phyloP scores from a whole-genome alignment of 2,329 filamentous ascomycete species.

The Zasmidium angulare region DNA sequence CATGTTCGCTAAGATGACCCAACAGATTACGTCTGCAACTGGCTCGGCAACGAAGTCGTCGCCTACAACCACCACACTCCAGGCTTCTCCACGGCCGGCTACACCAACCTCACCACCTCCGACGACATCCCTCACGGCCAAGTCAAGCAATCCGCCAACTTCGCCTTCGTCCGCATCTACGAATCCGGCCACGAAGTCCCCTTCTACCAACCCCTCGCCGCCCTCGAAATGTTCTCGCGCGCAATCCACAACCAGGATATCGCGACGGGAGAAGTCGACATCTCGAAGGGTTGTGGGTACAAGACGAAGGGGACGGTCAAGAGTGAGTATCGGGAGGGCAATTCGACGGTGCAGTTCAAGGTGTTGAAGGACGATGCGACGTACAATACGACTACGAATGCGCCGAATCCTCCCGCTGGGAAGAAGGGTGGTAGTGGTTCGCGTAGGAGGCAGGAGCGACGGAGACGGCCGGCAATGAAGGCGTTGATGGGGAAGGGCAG shows the following conservation, averaged over 20 bases:
- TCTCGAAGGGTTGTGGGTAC: conserved; percentile 14
- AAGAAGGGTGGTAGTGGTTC: conserved; percentile 4
- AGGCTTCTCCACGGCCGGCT: conserved; percentile 48
- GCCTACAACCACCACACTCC: conserved; percentile 41
- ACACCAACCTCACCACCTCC: conserved; percentile 46
- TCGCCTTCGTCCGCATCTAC: conserved; percentile 52
- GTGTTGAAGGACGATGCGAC: conserved; percentile 44
- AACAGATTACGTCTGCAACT: conserved; percentile 48
- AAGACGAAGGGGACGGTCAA: conserved; percentile 25
- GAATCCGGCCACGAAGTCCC: conserved; percentile 52
- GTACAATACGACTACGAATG: conserved; percentile 38
- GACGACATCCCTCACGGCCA: conserved; percentile 52
- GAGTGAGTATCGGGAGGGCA: conserved; percentile 42
- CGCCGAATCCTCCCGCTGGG: conserved; percentile 14
- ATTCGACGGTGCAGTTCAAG: conserved; percentile 47
- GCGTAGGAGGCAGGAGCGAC: not conserved
- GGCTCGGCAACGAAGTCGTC: conserved; percentile 42
- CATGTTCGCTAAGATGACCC: too few relatives aligned
- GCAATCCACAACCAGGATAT: conserved; percentile 50
- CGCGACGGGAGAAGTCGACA: conserved; percentile 44
- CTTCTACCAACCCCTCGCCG: conserved; percentile 51
- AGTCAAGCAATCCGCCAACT: conserved; percentile 52
- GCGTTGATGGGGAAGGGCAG: not conserved
- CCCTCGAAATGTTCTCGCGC: conserved; percentile 52
- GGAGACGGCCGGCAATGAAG: conserved; percentile 4